phyloP scores from a whole-genome alignment of 371 early-diverging fungal species.

The Lichtheimia ornata region DNA sequence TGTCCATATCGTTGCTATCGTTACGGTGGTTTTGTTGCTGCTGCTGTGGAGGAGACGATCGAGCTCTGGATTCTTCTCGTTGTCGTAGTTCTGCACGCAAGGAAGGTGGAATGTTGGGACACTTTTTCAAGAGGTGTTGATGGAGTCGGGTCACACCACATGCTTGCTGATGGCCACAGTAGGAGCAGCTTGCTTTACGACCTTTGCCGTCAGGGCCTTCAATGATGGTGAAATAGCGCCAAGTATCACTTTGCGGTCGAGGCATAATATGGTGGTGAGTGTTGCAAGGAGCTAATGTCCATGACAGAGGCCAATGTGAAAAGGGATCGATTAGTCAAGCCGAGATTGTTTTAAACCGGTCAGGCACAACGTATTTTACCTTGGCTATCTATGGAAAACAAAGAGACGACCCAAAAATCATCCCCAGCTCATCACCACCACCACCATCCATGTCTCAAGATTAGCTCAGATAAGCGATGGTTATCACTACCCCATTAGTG shows the following conservation, averaged over 20 bases:
- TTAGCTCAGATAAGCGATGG: too few species aligned
- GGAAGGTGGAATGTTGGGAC: constrained; percentile 23
- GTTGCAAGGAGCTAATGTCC: too few species aligned
- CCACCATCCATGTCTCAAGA: too few species aligned
- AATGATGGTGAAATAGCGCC: constrained; percentile 39
- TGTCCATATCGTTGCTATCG: constrained; percentile 8
- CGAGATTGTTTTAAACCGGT: not conserved
- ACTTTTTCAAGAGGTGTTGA: constrained; percentile 34
- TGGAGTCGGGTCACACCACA: constrained; percentile 39
- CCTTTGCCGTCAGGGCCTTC: constrained; percentile 21
- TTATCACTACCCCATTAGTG: too few species aligned
- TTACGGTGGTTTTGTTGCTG: not conserved
- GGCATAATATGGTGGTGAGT: constrained; percentile 24
- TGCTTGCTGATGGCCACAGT: constrained; percentile 37
- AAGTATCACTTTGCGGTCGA: constrained; percentile 41
- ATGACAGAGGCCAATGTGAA: too few species aligned
- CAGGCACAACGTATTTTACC: not conserved
- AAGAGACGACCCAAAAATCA: not conserved
- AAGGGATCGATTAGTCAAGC: too few species aligned
- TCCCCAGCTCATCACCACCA: not conserved
- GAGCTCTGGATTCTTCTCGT: constrained; percentile 10
- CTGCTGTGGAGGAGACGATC: not conserved
- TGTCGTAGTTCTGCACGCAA: constrained; percentile 29
- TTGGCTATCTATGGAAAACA: not conserved
- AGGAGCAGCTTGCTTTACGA: constrained; percentile 33